phyloP scores from a whole-genome alignment of 2,329 filamentous ascomycete genomes.

The Colletotrichum sojae region DNA sequence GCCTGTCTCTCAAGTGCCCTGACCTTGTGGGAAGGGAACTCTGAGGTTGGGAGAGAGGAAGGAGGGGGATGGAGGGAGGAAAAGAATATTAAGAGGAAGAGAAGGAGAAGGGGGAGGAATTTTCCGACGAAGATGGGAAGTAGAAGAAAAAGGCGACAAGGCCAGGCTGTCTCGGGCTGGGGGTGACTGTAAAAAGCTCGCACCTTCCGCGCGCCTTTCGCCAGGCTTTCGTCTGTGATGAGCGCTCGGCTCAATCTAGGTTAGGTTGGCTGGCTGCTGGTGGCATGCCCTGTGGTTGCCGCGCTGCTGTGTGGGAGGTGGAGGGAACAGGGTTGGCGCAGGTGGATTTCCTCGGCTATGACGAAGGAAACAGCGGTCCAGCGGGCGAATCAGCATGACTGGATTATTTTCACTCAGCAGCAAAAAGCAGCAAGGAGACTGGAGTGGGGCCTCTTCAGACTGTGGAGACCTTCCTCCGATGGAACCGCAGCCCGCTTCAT shows the following conservation, averaged over 20 bases:
- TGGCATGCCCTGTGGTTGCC: conserved; percentile 21
- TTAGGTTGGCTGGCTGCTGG: neutral
- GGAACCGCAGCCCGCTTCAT: conserved; percentile 15
- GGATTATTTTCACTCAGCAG: conserved; percentile 42
- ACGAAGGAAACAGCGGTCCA: conserved; percentile 42
- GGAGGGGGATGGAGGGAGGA: conserved; percentile 48
- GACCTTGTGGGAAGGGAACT: conserved; percentile 29
- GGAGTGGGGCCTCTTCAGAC: conserved; percentile 19
- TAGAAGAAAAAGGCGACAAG: conserved; percentile 35
- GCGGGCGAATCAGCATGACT: conserved; percentile 37
- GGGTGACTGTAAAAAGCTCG: conserved; percentile 36
- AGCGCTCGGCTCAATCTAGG: conserved; percentile 33
- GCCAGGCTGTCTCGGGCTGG: conserved; percentile 23
- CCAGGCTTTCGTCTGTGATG: conserved; percentile 1
- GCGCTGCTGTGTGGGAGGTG: conserved; percentile 34
- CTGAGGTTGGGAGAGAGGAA: conserved; percentile 33
- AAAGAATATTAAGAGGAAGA: conserved; percentile 43
- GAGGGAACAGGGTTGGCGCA: conserved; percentile 32
- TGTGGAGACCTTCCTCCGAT: conserved; percentile 9
- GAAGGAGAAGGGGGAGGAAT: conserved; percentile 45
- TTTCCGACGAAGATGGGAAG: conserved; percentile 44
- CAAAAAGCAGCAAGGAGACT: conserved; percentile 29
- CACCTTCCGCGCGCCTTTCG: conserved; percentile 18
- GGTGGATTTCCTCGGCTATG: conserved; percentile 42
- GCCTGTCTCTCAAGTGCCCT: conserved; percentile 34